Percentiles rank a stretch among this genome's conserved stretches.
Evolutionary conservation across 1,284 basidiomycete genomes (phyloP).

Genomic region (Schizopora paradoxa): DNA sequence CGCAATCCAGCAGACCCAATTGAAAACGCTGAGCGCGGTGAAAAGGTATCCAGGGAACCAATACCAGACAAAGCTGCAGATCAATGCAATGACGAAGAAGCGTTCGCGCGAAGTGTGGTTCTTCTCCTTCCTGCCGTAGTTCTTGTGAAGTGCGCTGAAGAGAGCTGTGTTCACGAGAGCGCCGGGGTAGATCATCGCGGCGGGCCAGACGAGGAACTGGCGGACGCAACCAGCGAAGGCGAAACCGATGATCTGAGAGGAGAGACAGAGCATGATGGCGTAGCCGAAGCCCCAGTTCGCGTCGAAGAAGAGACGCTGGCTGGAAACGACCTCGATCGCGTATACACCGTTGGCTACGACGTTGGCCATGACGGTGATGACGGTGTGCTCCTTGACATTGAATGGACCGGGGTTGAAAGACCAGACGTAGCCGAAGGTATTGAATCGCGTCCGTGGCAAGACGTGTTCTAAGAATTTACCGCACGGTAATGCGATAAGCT

Average conservation of each 20-base stretch:
- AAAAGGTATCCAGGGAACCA: conserved; percentile 83
- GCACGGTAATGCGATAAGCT: conserved; percentile 62
- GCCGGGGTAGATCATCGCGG: conserved; percentile 92
- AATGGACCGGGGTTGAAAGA: conserved; percentile 34
- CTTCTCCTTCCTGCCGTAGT: conserved; percentile 60
- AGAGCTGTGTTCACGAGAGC: conserved; percentile 85
- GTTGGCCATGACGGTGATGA: conserved; percentile 71
- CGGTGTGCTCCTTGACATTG: conserved; percentile 65
- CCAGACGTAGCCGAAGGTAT: conserved; percentile 61
- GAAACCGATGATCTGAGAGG: conserved; percentile 74
- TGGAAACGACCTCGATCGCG: conserved; percentile 39
- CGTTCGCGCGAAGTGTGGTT: conserved; percentile 70
- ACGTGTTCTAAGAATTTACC: conserved; percentile 62
- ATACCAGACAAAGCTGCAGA: conserved; percentile 69
- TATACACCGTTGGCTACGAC: conserved; percentile 36
- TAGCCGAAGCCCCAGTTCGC: conserved; percentile 50
- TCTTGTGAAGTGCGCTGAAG: conserved; percentile 86
- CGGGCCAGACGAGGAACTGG: conserved; percentile 83
- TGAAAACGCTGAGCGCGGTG: conserved; percentile 78
- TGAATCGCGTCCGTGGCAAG: conserved; percentile 65
- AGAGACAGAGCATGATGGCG: conserved; percentile 65
- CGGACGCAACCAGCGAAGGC: conserved; percentile 75
- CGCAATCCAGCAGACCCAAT: conserved; percentile 93
- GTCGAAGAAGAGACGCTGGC: conserved; percentile 66
- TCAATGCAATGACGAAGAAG: conserved; percentile 66